phyloP scores from a whole-genome alignment of 805 yeast genomes.

The Lipomyces sp. region DNA sequence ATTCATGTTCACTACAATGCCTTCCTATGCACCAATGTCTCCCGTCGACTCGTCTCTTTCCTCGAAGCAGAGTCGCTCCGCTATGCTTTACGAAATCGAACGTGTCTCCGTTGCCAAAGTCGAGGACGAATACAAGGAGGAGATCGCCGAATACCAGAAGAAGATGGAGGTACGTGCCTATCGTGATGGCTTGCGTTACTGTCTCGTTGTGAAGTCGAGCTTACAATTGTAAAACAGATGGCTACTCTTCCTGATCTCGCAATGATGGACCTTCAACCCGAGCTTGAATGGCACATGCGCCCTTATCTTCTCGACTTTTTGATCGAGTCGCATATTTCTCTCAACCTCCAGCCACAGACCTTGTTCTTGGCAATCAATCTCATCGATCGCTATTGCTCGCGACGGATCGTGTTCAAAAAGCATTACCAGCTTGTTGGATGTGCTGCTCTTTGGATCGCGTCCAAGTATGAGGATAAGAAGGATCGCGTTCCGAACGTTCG shows the following conservation, averaged over 20 bases:
- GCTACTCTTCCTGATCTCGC: conserved; percentile 49
- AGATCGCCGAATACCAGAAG: conserved; percentile 38
- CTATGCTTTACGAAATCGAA: conserved; percentile 27
- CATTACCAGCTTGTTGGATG: conserved; percentile 90
- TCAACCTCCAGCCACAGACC: conserved; percentile 62
- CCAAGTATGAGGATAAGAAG: conserved; percentile 76
- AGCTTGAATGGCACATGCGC: conserved; percentile 69
- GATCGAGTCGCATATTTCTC: conserved; percentile 59
- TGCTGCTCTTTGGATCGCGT: conserved; percentile 88
- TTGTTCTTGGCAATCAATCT: conserved; percentile 67
- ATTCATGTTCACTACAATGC: no score
- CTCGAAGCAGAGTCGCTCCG: conserved; percentile 18
- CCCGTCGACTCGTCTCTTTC: conserved; percentile 24
- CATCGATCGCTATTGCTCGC: conserved; percentile 88
- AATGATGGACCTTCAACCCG: conserved; percentile 84
- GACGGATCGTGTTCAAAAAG: conserved; percentile 74
- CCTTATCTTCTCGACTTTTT: conserved; percentile 74
- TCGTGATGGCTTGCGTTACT: no score
- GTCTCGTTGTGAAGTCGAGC: no score
- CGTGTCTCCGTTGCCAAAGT: conserved; percentile 24
- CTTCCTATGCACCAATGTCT: conserved; percentile 15
- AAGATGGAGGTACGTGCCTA: conserved; percentile 33
- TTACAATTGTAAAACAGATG: neutral
- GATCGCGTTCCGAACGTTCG: conserved; percentile 68
- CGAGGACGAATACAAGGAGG: conserved; percentile 40